phyloP scores from a whole-genome alignment of 2,329 filamentous ascomycete species.

The Neofusicoccum parvum region DNA sequence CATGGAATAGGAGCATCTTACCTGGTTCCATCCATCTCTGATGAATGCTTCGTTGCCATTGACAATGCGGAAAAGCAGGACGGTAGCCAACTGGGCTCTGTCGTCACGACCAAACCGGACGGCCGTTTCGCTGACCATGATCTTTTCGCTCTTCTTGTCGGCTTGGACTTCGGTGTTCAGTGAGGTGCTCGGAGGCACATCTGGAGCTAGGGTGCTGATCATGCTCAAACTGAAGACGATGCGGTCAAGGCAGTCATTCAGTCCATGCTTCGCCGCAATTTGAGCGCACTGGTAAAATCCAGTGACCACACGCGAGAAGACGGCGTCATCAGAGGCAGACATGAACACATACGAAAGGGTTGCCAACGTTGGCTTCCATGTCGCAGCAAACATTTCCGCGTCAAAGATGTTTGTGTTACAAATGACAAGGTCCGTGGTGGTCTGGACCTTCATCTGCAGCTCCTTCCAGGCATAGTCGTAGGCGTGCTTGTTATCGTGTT shows the following conservation, averaged over 20 bases:
- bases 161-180: conserved; percentile 96
- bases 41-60: conserved; percentile 81
- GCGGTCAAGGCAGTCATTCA: conserved; percentile 86
- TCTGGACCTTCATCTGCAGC: conserved; percentile 79
- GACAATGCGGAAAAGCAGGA: conserved; percentile 93
- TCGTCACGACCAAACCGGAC: conserved; percentile 95
- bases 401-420: conserved; percentile 95
- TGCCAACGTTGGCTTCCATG: conserved; percentile 92
- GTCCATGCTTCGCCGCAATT: conserved; percentile 81
- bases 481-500: conserved; percentile 94
- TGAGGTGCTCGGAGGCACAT: conserved; percentile 75
- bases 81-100: conserved; percentile 87
- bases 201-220: conserved; percentile 84
- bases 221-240: conserved; percentile 88
- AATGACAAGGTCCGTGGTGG: conserved; percentile 70
- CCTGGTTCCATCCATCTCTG: conserved; percentile 74
- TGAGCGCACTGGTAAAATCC: conserved; percentile 96
- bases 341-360: conserved; percentile 98
- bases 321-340: conserved; percentile 94
- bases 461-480: conserved; percentile 99
- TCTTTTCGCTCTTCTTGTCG: conserved; percentile 83
- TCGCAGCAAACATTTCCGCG: conserved; percentile 94
- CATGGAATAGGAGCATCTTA: conserved; percentile 47
- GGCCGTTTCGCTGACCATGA: conserved; percentile 98
- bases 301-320: conserved; percentile 89